Percentiles rank a stretch among this genome's conserved stretches.
Conservation (phyloP, 2,329 filamentous ascomycete species). For the Nigrograna mackinnonii region DNA sequence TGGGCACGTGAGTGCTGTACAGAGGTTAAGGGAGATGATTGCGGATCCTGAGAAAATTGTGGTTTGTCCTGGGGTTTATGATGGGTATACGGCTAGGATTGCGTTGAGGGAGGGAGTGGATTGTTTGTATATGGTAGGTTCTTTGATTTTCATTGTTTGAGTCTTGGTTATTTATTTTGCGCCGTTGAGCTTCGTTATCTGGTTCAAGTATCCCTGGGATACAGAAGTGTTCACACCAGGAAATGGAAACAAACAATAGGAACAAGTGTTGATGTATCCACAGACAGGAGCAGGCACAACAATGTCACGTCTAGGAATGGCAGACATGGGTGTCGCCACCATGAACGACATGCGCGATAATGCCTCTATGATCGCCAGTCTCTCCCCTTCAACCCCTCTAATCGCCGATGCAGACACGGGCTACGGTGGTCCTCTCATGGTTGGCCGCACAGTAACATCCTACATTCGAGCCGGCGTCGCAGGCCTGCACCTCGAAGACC, state of each 20-base stretch:
- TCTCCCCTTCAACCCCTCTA: conserved; percentile 59
- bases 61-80: conserved; percentile 68
- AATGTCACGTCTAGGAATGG: conserved; percentile 63
- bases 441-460: conserved; percentile 56
- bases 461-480: conserved; percentile 62
- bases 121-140: conserved; percentile 67
- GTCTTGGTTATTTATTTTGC: too few relatives aligned
- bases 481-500: conserved; percentile 65
- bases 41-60: conserved; percentile 43
- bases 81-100: conserved; percentile 68
- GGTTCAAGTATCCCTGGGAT: too few relatives aligned
- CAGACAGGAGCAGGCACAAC: conserved; percentile 67
- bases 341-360: conserved; percentile 66
- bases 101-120: conserved; percentile 66
- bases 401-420: conserved; percentile 66
- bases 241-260: background rate
- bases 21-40: conserved; percentile 35
- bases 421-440: conserved; percentile 50
- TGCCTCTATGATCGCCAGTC: conserved; percentile 66
- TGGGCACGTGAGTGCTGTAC: conserved; percentile 27
- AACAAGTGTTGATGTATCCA: background rate
- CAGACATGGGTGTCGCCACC: conserved; percentile 66
- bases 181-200: too few relatives aligned
- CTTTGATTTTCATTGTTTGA: background rate
- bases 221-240: too few relatives aligned